Evolutionary conservation across 805 yeast species (phyloP), one percentile per base, ranked within the genome.

Genomic region (Ascoidea asiatica): DNA sequence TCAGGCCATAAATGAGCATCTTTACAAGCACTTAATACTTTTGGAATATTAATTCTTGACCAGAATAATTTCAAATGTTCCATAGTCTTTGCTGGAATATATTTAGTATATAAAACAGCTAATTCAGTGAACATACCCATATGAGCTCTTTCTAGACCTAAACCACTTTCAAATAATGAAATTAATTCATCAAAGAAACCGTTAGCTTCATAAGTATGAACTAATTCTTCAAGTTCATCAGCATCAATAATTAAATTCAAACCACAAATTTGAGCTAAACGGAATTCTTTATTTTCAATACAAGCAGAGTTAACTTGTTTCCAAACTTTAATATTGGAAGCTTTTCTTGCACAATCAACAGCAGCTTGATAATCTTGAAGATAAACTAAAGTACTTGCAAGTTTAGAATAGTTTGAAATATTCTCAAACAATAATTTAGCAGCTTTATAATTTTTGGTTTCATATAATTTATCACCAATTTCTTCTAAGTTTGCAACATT

Each of bases 91-190:
- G 79, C 84, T 22, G 97, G 95, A 50, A 78, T 76, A 66, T 89
- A 92, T 63, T 89, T 90, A 52, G 94, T 75, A 68, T 90, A 92
- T 54, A 92, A 70, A 41, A 85, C 73, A 19, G 97, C 95, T 55
- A 92, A 73, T 65, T 89, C 97, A 8, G 98, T 92, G 63, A 92
- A 92, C 97, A 92, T 90, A 55, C 97, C 98, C 98, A 92, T 92
- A 61, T 92, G 98, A 37, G 98, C 98, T 63, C 98, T 84, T 70
- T 92, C 98, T 54, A 92, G 73, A 38, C 95, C 94, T 48, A 92
- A 73, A 52, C 97, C 97, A 56, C 88, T 90, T 65, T 92, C 98
- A 56, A 92, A 87, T 56, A 92, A 75, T 17, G 96, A 77, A 51
- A 90, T 85, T 52, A 92, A 72, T 69, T 92, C 95, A 52, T 79